Percentiles rank a stretch among this genome's conserved stretches.
Evolutionary conservation across 2,329 filamentous ascomycete species (phyloP).

Genomic region (Bipolaris bicolor): DNA sequence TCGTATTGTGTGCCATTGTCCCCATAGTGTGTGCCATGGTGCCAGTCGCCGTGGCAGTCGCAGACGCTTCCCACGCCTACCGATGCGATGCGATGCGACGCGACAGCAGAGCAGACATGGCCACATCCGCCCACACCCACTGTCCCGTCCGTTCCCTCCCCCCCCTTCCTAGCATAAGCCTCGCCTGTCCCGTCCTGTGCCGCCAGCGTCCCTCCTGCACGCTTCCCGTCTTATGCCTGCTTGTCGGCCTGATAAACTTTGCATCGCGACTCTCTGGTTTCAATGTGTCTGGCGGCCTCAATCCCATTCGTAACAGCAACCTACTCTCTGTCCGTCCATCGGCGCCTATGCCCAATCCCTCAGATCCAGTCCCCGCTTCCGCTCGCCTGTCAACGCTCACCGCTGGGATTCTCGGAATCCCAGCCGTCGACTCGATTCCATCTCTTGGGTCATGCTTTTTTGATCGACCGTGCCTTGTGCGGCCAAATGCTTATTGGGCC

Average conservation of each 20-base stretch:
- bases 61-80: constrained; percentile 24
- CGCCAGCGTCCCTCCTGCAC: constrained; percentile 11
- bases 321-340: constrained; percentile 12
- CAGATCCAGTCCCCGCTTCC: constrained; percentile 30
- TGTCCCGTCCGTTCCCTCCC: constrained; percentile 20
- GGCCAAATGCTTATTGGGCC: constrained; percentile 6
- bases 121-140: background rate
- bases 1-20: constrained; percentile 1
- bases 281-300: constrained; percentile 21
- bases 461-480: constrained; percentile 7
- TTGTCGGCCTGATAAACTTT: constrained; percentile 28
- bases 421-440: constrained; percentile 14
- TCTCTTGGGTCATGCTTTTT: constrained; percentile 10
- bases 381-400: constrained; percentile 27
- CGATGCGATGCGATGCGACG: background rate
- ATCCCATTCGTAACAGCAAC: constrained; percentile 33
- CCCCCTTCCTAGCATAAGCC: constrained; percentile 1
- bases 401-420: constrained; percentile 38
- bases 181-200: constrained; percentile 1
- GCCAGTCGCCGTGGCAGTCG: background rate
- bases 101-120: constrained; percentile 1
- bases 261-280: constrained; percentile 13
- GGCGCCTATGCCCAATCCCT: constrained; percentile 24
- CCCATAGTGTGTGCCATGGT: background rate
- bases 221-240: constrained; percentile 15